Evolutionary conservation across 2,329 filamentous ascomycete species (phyloP), one percentile per base, ranked within the genome.

Genomic region (Pezicula radicicola): DNA sequence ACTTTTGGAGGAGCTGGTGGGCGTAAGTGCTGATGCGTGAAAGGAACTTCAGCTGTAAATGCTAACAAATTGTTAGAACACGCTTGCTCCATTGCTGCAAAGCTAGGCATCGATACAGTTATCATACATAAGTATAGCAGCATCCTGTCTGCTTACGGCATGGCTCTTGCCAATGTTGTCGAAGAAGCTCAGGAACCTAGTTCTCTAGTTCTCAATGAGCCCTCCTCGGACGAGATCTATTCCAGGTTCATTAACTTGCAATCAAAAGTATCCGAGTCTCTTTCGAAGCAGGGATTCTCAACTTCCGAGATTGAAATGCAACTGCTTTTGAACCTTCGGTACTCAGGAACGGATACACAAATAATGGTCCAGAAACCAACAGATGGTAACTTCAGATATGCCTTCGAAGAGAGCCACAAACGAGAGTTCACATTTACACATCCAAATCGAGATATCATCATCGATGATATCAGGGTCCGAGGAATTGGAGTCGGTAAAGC

Each of bases 1-100:
- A 94, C 89, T 0, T 96, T 96, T 70, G 91, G 91, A 48, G 91
- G 91, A 48, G 91, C 91, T 0, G 91, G 91, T 43, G 91, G 91
- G 0, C 91, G 30, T 33, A 10, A 33, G 30, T 33, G 12, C 3
- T 10, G 3, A 33, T 2, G 19, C 19, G 4, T 7, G 30, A 33
- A 13, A 10, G 2, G 30, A 33, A 13, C 9, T 33, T 33, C 3
- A 33, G 30, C 30, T 10, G 12, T 33, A 33, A 33, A 10, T 33
- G 30, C 30, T 33, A 33, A 33, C 12, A 33, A 13, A 33, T 13
- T 10, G 30, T 1, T 7, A 33, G 30, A 96, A 66, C 91, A 95
- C 62, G 91, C 91, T 2, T 88, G 92, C 16, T 89, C 89, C 1
- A 94, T 95, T 58, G 91, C 89, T 0, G 39, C 16, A 61, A 87